Base-by-base conservation (phyloP, 1,284 basidiomycete genomes). In the Omphalotus olearius region DNA sequence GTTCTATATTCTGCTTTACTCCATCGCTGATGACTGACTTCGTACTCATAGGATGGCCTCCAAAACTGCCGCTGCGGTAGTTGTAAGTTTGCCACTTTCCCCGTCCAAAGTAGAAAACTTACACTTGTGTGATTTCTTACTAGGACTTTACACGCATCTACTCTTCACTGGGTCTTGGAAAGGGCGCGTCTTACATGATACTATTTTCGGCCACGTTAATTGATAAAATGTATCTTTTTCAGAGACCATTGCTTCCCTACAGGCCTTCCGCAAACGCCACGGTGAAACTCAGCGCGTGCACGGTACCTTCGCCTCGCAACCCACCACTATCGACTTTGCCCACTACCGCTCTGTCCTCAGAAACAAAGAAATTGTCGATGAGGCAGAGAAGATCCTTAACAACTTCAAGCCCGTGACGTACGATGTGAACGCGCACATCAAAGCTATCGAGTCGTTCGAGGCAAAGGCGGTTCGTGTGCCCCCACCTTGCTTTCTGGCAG, bases 321-420 rank as follows among this genome's bases (percentile, higher is more conserved):
- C 86, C 43, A 85, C 88, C 30, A 88, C 90, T 35, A 79, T 92
- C 59, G 94, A 99, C 78, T 78, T 99, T 64, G 76, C 85, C 28
- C 85, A 95, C 75, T 99, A 99, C 81, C 91, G 92, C 64, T 81
- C 83, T 28, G 73, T 93, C 30, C 76, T 99, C 60, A 94, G 94
- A 82, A 98, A 99, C 79, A 86, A 91, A 70, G 85, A 85, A 48
- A 82, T 98, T 59, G 86, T 98, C 55, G 86, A 91, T 62, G 90
- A 98, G 69, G 91, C 91, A 10, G 93, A 98, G 78, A 97, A 94
- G 77, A 73, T 90, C 56, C 70, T 98, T 62, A 83, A 78, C 58
- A 83, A 85, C 38, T 99, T 98, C 82, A 97, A 97, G 78, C 93
- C 97, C 28, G 87, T 93, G 54, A 89, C 91, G n/a, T 98, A 98